Percentiles rank a stretch among this genome's conserved stretches.
Evolutionary conservation across 768 basidiomycete genomes (phyloP).

Genomic region (Lactifluus piperatus): DNA sequence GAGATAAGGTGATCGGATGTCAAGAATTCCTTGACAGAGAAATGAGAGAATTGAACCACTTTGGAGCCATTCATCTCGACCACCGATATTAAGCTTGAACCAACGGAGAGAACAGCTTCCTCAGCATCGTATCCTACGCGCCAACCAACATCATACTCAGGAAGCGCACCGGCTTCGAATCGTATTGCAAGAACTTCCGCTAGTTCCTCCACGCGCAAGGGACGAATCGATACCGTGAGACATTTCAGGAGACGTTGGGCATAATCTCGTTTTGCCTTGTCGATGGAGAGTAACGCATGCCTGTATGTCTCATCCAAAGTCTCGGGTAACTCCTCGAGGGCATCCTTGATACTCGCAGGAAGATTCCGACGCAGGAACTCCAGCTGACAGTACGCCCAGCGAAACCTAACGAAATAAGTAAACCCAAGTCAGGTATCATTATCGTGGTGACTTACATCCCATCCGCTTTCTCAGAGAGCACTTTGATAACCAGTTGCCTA

Average conservation of each 20-base stretch:
- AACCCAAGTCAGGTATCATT: background rate
- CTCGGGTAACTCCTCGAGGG: background rate
- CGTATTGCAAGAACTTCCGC: background rate
- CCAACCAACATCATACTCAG: no score
- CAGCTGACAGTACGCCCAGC: background rate
- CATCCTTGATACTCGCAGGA: background rate
- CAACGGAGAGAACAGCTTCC: constrained; percentile 1
- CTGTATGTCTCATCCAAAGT: background rate
- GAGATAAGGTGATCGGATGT: no score
- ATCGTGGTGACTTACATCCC: background rate
- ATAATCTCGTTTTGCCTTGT: background rate
- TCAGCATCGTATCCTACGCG: background rate
- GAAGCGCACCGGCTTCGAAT: background rate
- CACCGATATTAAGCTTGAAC: background rate
- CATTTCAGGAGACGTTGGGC: background rate
- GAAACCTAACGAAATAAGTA: background rate
- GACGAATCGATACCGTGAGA: background rate
- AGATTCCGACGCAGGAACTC: background rate
- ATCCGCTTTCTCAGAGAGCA: no score
- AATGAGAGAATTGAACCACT: no score
- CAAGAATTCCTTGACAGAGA: no score
- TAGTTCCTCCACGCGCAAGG: background rate
- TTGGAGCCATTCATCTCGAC: background rate
- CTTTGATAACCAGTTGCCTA: no score
- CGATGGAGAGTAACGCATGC: background rate